Conservation (phyloP, 2,329 filamentous ascomycete species). For the Macroventuria anomochaeta region DNA sequence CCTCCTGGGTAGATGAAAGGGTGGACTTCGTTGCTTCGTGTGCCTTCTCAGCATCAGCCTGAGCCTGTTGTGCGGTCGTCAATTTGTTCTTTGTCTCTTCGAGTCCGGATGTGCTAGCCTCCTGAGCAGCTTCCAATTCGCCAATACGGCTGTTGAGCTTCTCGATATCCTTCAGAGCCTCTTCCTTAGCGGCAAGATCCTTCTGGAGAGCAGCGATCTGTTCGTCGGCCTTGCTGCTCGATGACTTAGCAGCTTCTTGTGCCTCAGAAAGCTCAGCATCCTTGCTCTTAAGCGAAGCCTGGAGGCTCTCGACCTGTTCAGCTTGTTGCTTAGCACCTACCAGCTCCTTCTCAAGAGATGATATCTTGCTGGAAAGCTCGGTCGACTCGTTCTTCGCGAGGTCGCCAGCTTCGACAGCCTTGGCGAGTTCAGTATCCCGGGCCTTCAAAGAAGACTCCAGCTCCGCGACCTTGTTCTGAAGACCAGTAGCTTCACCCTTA, state of each 20-base stretch:
- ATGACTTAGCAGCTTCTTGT: constrained; percentile 28
- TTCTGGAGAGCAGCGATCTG: constrained; percentile 39
- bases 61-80: constrained; percentile 25
- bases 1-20: constrained; percentile 18
- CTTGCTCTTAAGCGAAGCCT: constrained; percentile 18
- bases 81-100: constrained; percentile 24
- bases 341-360: constrained; percentile 20
- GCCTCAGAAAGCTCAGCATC: constrained; percentile 20
- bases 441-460: constrained; percentile 32
- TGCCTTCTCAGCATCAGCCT: constrained; percentile 28
- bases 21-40: constrained; percentile 24
- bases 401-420: constrained; percentile 20
- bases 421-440: constrained; percentile 32
- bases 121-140: constrained; percentile 19
- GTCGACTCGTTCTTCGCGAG: constrained; percentile 54
- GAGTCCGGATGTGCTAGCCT: constrained; percentile 16
- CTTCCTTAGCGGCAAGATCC: constrained; percentile 30
- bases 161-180: constrained; percentile 23
- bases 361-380: constrained; percentile 13
- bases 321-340: constrained; percentile 20
- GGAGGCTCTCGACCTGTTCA: constrained; percentile 4
- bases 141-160: constrained; percentile 20
- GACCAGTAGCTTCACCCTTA: constrained; percentile 26
- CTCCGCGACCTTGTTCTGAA: constrained; percentile 25
- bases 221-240: constrained; percentile 26